Evolutionary conservation across 345 rosid species (phyloP).

Genomic region (Citrus sinensis): DNA sequence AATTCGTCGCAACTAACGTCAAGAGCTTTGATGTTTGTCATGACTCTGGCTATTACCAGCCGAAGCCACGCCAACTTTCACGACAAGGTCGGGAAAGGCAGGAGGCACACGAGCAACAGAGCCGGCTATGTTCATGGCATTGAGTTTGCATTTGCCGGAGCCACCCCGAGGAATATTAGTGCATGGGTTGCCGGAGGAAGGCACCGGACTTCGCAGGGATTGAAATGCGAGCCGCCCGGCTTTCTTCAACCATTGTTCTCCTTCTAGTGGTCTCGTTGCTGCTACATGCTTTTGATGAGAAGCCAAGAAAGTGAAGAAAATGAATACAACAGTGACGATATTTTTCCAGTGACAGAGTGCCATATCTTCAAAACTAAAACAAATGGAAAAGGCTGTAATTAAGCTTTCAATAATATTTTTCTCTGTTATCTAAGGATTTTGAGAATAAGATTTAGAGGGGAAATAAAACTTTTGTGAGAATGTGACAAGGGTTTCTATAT

Average conservation of each 20-base stretch:
- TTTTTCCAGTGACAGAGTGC: not conserved
- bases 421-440: not conserved
- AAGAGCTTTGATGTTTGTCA: conserved; percentile 18
- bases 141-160: conserved; percentile 20
- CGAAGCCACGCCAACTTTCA: conserved; percentile 17
- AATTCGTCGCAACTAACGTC: not conserved
- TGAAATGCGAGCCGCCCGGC: conserved; percentile 5
- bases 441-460: not conserved
- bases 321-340: not conserved
- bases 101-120: conserved; percentile 2
- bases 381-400: not conserved
- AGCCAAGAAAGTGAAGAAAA: not conserved
- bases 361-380: not conserved
- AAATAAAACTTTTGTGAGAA: not conserved
- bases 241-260: conserved; percentile 9
- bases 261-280: conserved; percentile 18
- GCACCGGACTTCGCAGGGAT: conserved; percentile 20
- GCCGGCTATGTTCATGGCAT: conserved; percentile 22
- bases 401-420: not conserved
- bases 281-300: conserved; percentile 5
- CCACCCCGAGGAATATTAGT: conserved; percentile 17
- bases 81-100: conserved; percentile 6
- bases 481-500: not conserved
- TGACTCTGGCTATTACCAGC: not conserved
- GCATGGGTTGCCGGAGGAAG: conserved; percentile 19